Percentiles rank a stretch among this genome's conserved stretches.
Evolutionary conservation across 805 yeast species (phyloP).

Genomic region (Priceomyces haplophilus): DNA sequence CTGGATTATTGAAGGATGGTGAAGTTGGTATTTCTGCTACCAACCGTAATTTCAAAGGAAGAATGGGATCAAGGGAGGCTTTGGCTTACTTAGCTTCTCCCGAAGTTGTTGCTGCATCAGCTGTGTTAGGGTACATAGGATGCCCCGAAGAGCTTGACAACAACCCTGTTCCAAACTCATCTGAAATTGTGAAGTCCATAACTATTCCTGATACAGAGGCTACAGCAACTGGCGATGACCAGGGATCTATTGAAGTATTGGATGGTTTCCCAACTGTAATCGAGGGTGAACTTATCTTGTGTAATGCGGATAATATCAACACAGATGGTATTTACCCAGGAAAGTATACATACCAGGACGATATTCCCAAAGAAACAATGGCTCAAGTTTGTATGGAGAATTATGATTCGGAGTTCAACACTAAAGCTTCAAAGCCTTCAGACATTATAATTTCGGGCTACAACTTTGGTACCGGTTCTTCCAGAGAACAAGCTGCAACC

Average conservation of each 20-base stretch:
- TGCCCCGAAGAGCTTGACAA: conserved; percentile 86
- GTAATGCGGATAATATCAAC: conserved; percentile 96
- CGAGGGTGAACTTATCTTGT: conserved; percentile 86
- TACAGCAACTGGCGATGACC: conserved; percentile 28
- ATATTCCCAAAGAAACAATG: conserved; percentile 91
- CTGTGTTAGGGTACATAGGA: conserved; percentile 90
- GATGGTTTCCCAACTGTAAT: conserved; percentile 89
- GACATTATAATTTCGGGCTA: conserved; percentile 91
- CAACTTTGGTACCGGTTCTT: conserved; percentile 98
- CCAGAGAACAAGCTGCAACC: conserved; percentile 99
- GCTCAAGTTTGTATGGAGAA: conserved; percentile 99
- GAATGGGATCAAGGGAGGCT: conserved; percentile 98
- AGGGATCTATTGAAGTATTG: conserved; percentile 63
- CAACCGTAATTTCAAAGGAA: conserved; percentile 96
- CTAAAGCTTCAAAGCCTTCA: conserved; percentile 69
- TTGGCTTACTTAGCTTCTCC: conserved; percentile 95
- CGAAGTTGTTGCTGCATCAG: conserved; percentile 97
- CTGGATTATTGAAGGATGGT: conserved; percentile 90
- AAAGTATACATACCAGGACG: conserved; percentile 97
- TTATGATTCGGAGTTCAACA: conserved; percentile 85
- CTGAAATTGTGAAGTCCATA: conserved; percentile 47
- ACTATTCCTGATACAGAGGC: conserved; percentile 24
- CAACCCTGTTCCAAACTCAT: conserved; percentile 39
- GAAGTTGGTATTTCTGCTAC: conserved; percentile 99
- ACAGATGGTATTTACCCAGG: conserved; percentile 99